Percentiles rank a stretch among this genome's conserved stretches.
Conservation (phyloP, 2,329 filamentous ascomycete genomes). For the Coniella vitis region DNA sequence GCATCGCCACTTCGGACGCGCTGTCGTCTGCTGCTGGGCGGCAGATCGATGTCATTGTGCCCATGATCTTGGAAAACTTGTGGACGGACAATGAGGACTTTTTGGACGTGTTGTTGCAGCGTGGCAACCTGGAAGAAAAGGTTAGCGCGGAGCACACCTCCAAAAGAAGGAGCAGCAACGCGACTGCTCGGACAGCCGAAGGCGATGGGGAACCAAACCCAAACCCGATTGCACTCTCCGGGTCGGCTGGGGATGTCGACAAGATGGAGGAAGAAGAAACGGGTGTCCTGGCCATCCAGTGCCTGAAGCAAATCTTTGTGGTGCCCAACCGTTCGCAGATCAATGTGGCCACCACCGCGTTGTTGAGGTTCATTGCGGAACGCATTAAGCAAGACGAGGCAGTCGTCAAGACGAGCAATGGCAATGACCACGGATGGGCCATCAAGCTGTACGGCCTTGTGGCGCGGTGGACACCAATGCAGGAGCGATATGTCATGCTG, state of each 20-base stretch:
- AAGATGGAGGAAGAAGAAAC: slow-evolving; percentile 85
- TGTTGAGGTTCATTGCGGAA: slow-evolving; percentile 68
- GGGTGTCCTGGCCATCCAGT: slow-evolving; percentile 75
- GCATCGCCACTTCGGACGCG: slow-evolving; percentile 72
- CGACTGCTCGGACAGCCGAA: slow-evolving; percentile 68
- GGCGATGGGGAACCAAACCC: slow-evolving; percentile 57
- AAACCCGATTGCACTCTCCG: slow-evolving; percentile 66
- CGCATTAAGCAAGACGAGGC: slow-evolving; percentile 45
- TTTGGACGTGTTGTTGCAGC: slow-evolving; percentile 60
- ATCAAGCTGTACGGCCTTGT: slow-evolving; percentile 74
- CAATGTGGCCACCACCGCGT: slow-evolving; percentile 63
- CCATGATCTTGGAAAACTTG: slow-evolving; percentile 80
- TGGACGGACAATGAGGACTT: slow-evolving; percentile 68
- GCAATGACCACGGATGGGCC: slow-evolving; percentile 63
- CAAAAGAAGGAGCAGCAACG: slow-evolving; percentile 68
- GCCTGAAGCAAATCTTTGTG: slow-evolving; percentile 78
- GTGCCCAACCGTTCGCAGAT: slow-evolving; percentile 78
- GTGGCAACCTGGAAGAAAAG: slow-evolving; percentile 62
- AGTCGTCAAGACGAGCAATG: slow-evolving; percentile 44
- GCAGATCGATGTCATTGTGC: slow-evolving; percentile 72
- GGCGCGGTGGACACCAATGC: slow-evolving; percentile 83
- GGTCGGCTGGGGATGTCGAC: slow-evolving; percentile 80
- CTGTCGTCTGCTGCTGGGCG: slow-evolving; percentile 68
- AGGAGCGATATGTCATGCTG: slow-evolving; percentile 87
- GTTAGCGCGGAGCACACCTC: slow-evolving; percentile 56